Evolutionary conservation across 2,329 filamentous ascomycete genomes (phyloP).

Genomic region (Fusarium sarcochroum): DNA sequence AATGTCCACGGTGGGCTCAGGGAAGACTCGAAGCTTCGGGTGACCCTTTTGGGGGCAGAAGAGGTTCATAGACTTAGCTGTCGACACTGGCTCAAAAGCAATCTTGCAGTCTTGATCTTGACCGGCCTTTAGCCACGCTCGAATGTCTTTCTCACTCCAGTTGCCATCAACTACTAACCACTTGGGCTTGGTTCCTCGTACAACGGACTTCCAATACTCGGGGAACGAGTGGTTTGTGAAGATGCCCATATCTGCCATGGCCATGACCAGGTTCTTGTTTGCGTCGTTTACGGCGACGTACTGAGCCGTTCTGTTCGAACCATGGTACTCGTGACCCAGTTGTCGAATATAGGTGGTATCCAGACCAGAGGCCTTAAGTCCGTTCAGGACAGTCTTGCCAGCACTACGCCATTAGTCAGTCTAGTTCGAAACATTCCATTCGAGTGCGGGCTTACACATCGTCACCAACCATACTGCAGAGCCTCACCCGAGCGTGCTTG

Average conservation of each 20-base stretch:
- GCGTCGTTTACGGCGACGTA: constrained; percentile 92
- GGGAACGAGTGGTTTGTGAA: constrained; percentile 71
- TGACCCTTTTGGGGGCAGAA: constrained; percentile 66
- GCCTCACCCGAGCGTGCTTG: constrained; percentile 71
- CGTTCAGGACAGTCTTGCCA: constrained; percentile 79
- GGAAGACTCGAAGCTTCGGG: constrained; percentile 67
- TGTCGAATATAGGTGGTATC: constrained; percentile 73
- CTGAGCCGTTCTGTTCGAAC: constrained; percentile 81
- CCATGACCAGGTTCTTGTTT: constrained; percentile 86
- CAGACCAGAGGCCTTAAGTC: constrained; percentile 75
- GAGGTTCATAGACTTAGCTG: constrained; percentile 79
- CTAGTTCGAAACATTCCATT: not conserved
- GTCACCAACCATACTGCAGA: constrained; percentile 86
- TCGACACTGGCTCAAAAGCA: constrained; percentile 91
- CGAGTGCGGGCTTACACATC: constrained; percentile 70
- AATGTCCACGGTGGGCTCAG: constrained; percentile 75
- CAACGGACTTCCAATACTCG: constrained; percentile 71
- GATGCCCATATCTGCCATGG: constrained; percentile 96
- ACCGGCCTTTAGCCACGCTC: constrained; percentile 75
- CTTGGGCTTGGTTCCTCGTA: constrained; percentile 71
- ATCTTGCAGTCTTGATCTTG: constrained; percentile 70
- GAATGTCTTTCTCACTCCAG: constrained; percentile 78
- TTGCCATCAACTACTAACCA: constrained; percentile 92
- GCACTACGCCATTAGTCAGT: constrained; percentile 62
- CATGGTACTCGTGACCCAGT: constrained; percentile 63